phyloP scores from a whole-genome alignment of 257 asterid species.

The Fraxinus excelsior region DNA sequence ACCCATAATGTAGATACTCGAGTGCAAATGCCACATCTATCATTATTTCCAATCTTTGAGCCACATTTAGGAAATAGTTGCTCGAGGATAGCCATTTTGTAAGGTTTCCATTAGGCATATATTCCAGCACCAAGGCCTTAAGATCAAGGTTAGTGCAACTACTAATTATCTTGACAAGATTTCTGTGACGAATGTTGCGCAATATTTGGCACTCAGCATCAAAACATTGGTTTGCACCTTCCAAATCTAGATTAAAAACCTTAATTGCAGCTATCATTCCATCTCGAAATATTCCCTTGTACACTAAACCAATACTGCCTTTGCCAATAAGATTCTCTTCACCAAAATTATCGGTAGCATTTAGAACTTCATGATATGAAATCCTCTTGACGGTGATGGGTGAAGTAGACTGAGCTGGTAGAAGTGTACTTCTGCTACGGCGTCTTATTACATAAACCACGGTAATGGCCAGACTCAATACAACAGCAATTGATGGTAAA shows the following conservation, averaged over 20 bases:
- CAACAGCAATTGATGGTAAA: neutral
- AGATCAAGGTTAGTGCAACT: slow-evolving; percentile 2
- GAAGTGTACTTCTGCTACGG: neutral
- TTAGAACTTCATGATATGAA: neutral
- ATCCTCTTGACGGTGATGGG: neutral
- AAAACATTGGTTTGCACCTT: too few species aligned
- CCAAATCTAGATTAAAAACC: neutral
- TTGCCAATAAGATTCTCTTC: too few species aligned
- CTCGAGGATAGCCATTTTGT: neutral
- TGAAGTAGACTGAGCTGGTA: too few species aligned
- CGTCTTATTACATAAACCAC: neutral
- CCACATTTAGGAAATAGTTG: neutral
- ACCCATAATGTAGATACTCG: too few species aligned
- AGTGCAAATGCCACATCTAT: too few species aligned
- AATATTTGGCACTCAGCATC: too few species aligned
- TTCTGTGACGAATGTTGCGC: neutral
- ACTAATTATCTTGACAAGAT: neutral
- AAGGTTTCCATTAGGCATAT: slow-evolving; percentile 9
- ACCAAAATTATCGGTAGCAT: neutral
- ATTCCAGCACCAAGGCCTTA: neutral
- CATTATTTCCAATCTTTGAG: neutral
- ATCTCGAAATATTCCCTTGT: too few species aligned
- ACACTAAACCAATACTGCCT: neutral
- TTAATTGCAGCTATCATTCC: neutral
- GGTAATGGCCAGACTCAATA: neutral